phyloP scores from a whole-genome alignment of 2,329 filamentous ascomycete genomes.

The Ophiognomonia clavigignenti-juglandacearum region DNA sequence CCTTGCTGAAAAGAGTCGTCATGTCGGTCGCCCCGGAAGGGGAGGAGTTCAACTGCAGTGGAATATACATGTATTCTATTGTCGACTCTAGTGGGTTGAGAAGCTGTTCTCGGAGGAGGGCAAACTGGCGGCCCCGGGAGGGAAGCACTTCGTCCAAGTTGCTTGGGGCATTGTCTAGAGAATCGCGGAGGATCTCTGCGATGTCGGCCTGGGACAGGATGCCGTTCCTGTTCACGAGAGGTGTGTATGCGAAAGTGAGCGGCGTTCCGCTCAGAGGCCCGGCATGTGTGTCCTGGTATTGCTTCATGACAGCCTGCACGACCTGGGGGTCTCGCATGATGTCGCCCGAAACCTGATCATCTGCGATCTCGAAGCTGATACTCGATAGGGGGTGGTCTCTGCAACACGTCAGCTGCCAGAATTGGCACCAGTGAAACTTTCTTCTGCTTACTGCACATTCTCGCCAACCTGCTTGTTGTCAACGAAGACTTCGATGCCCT shows the following conservation, averaged over 20 bases:
- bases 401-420: too few relatives aligned
- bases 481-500: slow-evolving; percentile 29
- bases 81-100: background rate
- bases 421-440: background rate
- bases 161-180: background rate
- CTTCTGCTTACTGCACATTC: slow-evolving; percentile 33
- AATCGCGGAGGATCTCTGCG: background rate
- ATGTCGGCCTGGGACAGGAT: background rate
- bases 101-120: background rate
- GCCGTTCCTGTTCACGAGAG: background rate
- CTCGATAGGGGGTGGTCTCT: background rate
- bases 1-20: slow-evolving; percentile 20
- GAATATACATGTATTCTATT: background rate
- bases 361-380: slow-evolving; percentile 27
- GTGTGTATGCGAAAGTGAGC: background rate
- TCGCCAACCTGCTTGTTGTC: slow-evolving; percentile 32
- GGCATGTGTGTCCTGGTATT: slow-evolving; percentile 25
- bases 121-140: background rate
- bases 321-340: slow-evolving; percentile 11
- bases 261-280: slow-evolving; percentile 20
- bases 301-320: slow-evolving; percentile 14
- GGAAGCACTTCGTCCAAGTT: background rate
- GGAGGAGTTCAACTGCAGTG: background rate
- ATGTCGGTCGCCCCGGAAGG: slow-evolving; percentile 13
- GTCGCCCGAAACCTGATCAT: slow-evolving; percentile 22